These are phyloP conservation scores for Trichoderma atrobrunneum DNA, from an alignment of 2,329 filamentous ascomycete genomes.

Conservation along the genomic window DNA sequence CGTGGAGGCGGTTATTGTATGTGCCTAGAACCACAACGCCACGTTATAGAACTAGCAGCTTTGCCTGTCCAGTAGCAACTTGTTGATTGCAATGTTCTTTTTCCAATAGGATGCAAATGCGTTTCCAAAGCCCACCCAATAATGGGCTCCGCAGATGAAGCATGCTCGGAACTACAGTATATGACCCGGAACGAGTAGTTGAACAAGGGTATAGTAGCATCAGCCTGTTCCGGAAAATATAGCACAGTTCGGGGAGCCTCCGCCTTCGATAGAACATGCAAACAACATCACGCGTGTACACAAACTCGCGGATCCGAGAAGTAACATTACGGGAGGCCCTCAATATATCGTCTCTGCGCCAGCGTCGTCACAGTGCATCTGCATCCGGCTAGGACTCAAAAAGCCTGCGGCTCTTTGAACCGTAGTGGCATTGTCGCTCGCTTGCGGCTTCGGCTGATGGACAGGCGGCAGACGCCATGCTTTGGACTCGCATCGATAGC, in stretches of 20 bases:
- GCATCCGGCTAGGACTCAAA: not conserved
- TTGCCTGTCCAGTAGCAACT: not conserved
- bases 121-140: not conserved
- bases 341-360: not conserved
- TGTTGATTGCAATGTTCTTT: not conserved
- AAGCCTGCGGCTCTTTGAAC: not conserved
- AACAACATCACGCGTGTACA: not conserved
- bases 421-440: not conserved
- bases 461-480: not conserved
- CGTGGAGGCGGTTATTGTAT: not conserved
- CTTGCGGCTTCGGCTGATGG: conserved; percentile 3
- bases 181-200: not conserved
- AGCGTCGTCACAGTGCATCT: not conserved
- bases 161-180: not conserved
- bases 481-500: not conserved
- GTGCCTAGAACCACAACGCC: not conserved
- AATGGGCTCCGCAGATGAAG: not conserved
- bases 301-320: not conserved
- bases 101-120: not conserved
- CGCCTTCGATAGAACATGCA: not conserved
- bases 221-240: not conserved
- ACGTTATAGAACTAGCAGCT: not conserved
- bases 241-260: not conserved
- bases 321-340: not conserved
- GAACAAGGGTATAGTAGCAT: not conserved